Base-by-base conservation (phyloP, 768 basidiomycete species). In the Pleurotus sapidus region DNA sequence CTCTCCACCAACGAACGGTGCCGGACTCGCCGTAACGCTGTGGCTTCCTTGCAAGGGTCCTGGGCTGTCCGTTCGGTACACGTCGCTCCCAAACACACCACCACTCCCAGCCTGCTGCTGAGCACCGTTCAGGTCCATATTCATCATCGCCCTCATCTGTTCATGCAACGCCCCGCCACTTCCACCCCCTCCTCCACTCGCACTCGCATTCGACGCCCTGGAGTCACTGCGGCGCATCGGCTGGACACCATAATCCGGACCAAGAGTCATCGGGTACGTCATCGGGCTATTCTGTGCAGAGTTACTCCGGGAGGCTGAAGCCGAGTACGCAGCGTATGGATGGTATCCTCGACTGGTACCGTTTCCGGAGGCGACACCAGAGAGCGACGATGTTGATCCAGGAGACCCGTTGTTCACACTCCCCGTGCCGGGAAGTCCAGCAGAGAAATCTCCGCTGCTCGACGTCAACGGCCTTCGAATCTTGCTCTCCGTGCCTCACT, bases 401-500 rank as follows among this genome's bases (percentile, higher is more conserved):
- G 57, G 50, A 37, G 55, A 47, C 4, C 47, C 53, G 27, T 27
- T 40, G 25, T 48, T 45, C 18, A 34, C 24, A 23, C 17, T n/a
- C 9, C 23, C 25, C 8, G 27, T 46, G 4, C 49, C 50, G 18
- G 43, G 39, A 40, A 54, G 37, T n/a, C 70, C 70, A 24, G 66
- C 60, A 0, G 66, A 56, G 60, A 72, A 73, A 56, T 76, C 72
- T 62, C 70, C 63, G 61, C 75, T 66, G 65, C 74, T 76, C 61
- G 78, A 68, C 47, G 82, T 76, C 70, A 75, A 61, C 60, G 84
- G 81, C 57, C 80, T 59, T n/a, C 79, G 69, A 49, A 75, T 78
- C 61, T 82, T 82, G 82, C 45, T 73, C 76, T 53, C 77, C 82
- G 53, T 72, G 78, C 53, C 84, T 77, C 46, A 77, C 69, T 25